phyloP scores from a whole-genome alignment of 2,329 filamentous ascomycete genomes.

The Cladosporium phlei region DNA sequence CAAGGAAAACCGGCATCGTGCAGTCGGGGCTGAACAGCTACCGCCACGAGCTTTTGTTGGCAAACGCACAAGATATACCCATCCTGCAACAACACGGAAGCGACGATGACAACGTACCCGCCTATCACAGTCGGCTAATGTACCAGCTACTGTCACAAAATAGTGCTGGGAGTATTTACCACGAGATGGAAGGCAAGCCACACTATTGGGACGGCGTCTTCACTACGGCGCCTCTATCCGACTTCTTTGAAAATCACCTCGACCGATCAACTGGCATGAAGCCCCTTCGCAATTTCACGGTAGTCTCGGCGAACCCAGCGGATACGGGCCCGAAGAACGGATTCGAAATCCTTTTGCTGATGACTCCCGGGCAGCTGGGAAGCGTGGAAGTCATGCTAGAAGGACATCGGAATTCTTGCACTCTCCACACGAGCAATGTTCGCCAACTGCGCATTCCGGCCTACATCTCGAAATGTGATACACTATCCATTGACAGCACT shows the following conservation, averaged over 20 bases:
- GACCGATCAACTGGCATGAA: constrained; percentile 19
- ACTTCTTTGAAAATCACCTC: constrained; percentile 45
- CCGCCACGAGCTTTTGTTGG: constrained; percentile 51
- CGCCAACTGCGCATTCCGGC: constrained; percentile 24
- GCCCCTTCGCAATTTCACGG: constrained; percentile 38
- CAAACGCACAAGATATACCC: constrained; percentile 49
- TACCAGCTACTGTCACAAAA: constrained; percentile 44
- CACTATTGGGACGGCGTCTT: constrained; percentile 55
- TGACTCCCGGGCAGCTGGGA: constrained; percentile 48
- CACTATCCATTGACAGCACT: constrained; percentile 18
- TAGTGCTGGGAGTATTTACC: constrained; percentile 42
- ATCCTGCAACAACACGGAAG: constrained; percentile 55
- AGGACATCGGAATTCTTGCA: constrained; percentile 30
- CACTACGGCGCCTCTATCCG: constrained; percentile 45
- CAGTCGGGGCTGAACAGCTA: constrained; percentile 49
- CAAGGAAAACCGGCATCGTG: constrained; percentile 45
- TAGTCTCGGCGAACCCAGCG: constrained; percentile 49
- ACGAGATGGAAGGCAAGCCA: constrained; percentile 45
- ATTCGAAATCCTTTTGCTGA: constrained; percentile 47
- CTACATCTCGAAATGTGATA: constrained; percentile 17
- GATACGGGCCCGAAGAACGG: constrained; percentile 51
- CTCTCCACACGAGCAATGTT: constrained; percentile 42
- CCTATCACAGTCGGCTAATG: constrained; percentile 54
- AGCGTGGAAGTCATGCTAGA: constrained; percentile 40
- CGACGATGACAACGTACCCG: constrained; percentile 55